A percentile compares a stretch with the other conserved stretches of the same genome.
These are phyloP conservation scores for Lichtheimia ornata DNA, from an alignment of 371 early-diverging fungal species.

Conservation along the genomic window DNA sequence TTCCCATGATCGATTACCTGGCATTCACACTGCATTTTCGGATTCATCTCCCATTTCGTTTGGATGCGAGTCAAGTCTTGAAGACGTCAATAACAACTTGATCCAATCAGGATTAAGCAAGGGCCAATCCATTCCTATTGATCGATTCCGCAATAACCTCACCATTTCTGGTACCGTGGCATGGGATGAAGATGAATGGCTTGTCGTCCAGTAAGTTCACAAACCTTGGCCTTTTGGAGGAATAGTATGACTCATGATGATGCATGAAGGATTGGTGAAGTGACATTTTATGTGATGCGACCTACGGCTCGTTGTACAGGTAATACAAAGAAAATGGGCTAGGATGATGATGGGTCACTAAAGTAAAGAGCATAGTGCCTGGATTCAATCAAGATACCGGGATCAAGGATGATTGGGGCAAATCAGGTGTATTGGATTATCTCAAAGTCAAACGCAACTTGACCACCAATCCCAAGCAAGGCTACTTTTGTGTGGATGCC, in stretches of 20 bases:
- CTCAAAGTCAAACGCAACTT: constrained; percentile 33
- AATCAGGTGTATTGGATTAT: constrained; percentile 29
- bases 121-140: constrained; percentile 36
- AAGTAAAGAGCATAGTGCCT: constrained; percentile 25
- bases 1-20: constrained; percentile 42
- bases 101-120: constrained; percentile 29
- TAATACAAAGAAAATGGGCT: constrained; percentile 7
- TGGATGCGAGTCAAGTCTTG: constrained; percentile 35
- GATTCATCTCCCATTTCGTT: constrained; percentile 51
- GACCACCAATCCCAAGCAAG: constrained; percentile 28
- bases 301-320: constrained; percentile 47
- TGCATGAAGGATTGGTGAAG: constrained; percentile 41
- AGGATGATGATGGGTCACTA: background rate
- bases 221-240: background rate
- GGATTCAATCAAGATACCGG: constrained; percentile 52
- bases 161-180: constrained; percentile 42
- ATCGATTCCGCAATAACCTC: constrained; percentile 47
- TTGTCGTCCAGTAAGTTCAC: constrained; percentile 36
- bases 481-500: constrained; percentile 48
- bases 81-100: constrained; percentile 33
- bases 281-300: constrained; percentile 41
- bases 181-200: constrained; percentile 55
- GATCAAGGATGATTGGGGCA: constrained; percentile 41
- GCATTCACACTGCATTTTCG: constrained; percentile 38
- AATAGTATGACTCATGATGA: background rate